phyloP scores from a whole-genome alignment of 192 early-diverging fungal species.

The Umbelopsis sp. region DNA sequence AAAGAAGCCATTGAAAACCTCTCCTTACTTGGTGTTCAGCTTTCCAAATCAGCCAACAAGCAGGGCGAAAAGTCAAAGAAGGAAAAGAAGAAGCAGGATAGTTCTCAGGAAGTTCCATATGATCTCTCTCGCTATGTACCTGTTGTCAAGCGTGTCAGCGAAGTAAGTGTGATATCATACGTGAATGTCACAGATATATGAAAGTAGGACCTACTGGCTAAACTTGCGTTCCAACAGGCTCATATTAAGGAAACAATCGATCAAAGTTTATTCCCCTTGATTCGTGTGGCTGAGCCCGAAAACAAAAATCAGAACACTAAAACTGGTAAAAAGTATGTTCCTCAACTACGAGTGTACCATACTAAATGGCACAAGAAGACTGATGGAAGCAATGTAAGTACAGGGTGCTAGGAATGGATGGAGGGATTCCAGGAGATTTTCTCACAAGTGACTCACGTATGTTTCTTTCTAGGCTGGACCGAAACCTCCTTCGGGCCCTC shows the following conservation, averaged over 20 bases:
- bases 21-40: conserved; percentile 62
- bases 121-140: conserved; percentile 82
- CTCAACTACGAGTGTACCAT: conserved; percentile 35
- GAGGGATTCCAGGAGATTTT: too few relatives aligned
- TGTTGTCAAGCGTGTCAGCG: conserved; percentile 67
- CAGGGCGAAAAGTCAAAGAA: conserved; percentile 56
- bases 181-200: not conserved
- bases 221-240: conserved; percentile 25
- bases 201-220: too few relatives aligned
- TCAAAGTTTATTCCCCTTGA: conserved; percentile 63
- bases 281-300: conserved; percentile 54
- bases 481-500: conserved; percentile 51
- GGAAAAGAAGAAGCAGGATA: conserved; percentile 55
- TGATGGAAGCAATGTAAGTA: conserved; percentile 25
- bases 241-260: conserved; percentile 61
- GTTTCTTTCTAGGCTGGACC: conserved; percentile 23
- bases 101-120: conserved; percentile 63
- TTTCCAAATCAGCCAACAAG: conserved; percentile 59
- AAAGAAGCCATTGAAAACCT: conserved; percentile 83
- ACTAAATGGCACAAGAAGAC: conserved; percentile 41
- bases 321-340: conserved; percentile 11
- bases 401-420: too few relatives aligned
- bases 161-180: conserved; percentile 36
- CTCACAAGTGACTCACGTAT: not conserved
- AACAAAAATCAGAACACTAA: conserved; percentile 29